Base-by-base conservation (phyloP, 2,329 filamentous ascomycete species). In the Trichoderma sp. region DNA sequence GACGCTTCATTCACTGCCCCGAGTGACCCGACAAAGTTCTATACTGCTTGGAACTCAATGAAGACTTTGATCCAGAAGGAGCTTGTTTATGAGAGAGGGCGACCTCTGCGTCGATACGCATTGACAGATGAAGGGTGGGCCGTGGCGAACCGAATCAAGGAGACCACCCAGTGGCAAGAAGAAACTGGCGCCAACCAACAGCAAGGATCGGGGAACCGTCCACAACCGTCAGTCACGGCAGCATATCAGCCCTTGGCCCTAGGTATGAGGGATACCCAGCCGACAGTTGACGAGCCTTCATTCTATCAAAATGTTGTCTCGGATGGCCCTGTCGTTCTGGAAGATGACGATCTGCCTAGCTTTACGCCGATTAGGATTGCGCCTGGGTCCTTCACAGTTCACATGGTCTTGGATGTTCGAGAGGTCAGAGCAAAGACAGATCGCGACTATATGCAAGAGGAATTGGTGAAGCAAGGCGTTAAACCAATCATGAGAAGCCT, bases 1-100 rank as follows among this genome's bases (percentile, higher is more conserved):
- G 90, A 94, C 74, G 80, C 89, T 2, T 93, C 91, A 0, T 93
- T 93, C 73, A 90, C 86, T 0, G 87, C 86, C 0, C 89, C 90
- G 0, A 83, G 81, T 48, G 89, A 92, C 64, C 82, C 90, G 0
- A 89, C 84, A 12, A 90, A 89, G 67, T 91, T 87, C 73, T 92
- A 92, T 72, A 94, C 92, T 0, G 92, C 92, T 0, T 95, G 92
- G 92, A 90, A 87, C 73, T 93, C 91, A 1, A 93, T 94, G 85
- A 92, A 92, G 75, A 92, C 90, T 0, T 79, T 95, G 35, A 72
- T 89, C 5, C 83, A 88, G 64, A 93, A 94, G 74, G 90, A 93
- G 67, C 80, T 94, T 4, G 90, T 94, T 0, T 89, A 88, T 67
- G 89, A 91, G 71, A 87, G 87, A 64, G 90, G 91, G 0, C 84